Evolutionary conservation across 768 basidiomycete genomes (phyloP).

Genomic region (Suillus hirtellus): DNA sequence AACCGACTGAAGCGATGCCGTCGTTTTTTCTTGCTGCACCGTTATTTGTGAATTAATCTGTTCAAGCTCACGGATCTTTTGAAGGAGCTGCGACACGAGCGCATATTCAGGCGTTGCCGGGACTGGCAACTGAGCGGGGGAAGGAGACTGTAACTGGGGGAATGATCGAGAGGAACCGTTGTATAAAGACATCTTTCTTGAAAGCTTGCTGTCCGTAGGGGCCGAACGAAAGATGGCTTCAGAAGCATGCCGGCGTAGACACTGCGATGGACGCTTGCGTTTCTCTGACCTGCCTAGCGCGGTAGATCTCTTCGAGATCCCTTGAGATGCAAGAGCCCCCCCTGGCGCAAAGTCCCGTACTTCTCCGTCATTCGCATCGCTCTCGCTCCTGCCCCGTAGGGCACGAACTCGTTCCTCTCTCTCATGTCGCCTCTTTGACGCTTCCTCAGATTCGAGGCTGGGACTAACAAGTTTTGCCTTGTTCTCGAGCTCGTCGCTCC

Average conservation of each 20-base stretch:
- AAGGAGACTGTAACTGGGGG: conserved; percentile 22
- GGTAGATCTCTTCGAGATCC: not conserved
- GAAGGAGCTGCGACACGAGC: conserved; percentile 69
- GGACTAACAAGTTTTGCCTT: conserved; percentile 48
- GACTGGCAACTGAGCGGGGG: conserved; percentile 17
- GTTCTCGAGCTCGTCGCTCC: conserved; percentile 71
- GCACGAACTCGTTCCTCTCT: conserved; percentile 56
- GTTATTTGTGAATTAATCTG: conserved; percentile 68
- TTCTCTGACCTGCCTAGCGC: conserved; percentile 16
- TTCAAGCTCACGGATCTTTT: conserved; percentile 78
- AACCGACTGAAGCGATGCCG: conserved; percentile 61
- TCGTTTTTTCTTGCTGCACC: conserved; percentile 62
- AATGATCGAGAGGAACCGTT: conserved; percentile 26
- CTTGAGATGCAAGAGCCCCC: conserved; percentile 38
- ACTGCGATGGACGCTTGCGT: conserved; percentile 20
- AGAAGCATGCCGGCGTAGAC: conserved; percentile 30
- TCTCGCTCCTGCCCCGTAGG: conserved; percentile 43
- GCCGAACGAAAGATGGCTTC: conserved; percentile 22
- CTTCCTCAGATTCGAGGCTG: conserved; percentile 28
- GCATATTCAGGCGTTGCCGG: conserved; percentile 40
- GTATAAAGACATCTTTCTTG: conserved; percentile 22
- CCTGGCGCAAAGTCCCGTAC: conserved; percentile 65
- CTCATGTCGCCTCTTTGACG: conserved; percentile 30
- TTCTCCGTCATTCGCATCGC: conserved; percentile 32
- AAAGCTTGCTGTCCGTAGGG: conserved; percentile 7